Evolutionary conservation across 2,329 filamentous ascomycete genomes (phyloP).

Genomic region (Cercospora sp.): DNA sequence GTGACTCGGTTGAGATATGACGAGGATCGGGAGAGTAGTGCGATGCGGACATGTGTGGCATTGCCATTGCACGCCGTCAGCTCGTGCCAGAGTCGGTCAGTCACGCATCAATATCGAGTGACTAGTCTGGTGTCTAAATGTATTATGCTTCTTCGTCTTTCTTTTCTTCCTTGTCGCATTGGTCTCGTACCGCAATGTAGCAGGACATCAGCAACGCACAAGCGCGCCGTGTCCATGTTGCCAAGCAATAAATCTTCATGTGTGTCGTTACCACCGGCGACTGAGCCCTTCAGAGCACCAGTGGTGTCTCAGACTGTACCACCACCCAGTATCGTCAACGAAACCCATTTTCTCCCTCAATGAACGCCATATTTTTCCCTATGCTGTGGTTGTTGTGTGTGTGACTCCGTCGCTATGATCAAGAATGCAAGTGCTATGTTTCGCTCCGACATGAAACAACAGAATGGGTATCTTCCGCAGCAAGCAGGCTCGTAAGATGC

Average conservation of each 20-base stretch:
- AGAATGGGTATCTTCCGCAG: constrained; percentile 23
- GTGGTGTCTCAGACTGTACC: constrained; percentile 15
- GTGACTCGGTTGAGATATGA: background rate
- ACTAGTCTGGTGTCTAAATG: constrained; percentile 18
- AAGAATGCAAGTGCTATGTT: constrained; percentile 21
- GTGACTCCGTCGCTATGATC: constrained; percentile 19
- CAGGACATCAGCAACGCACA: constrained; percentile 7
- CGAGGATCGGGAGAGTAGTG: background rate
- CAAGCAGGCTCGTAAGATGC: constrained; percentile 17
- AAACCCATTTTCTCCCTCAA: constrained; percentile 3
- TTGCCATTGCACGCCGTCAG: background rate
- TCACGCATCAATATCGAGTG: background rate
- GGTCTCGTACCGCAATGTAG: constrained; percentile 13
- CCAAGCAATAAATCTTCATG: constrained; percentile 2
- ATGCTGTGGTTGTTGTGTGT: constrained; percentile 3
- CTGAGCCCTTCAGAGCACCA: constrained; percentile 33
- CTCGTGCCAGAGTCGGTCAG: background rate
- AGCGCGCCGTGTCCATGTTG: background rate
- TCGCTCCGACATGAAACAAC: constrained; percentile 18
- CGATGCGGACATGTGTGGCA: background rate
- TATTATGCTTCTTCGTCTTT: constrained; percentile 15
- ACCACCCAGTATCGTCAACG: constrained; percentile 2
- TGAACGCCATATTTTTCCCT: constrained; percentile 10
- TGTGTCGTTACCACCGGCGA: constrained; percentile 22
- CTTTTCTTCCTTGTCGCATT: constrained; percentile 15